Conservation (phyloP, 2,329 filamentous ascomycete species). For the Geoglossum cookeanum region DNA sequence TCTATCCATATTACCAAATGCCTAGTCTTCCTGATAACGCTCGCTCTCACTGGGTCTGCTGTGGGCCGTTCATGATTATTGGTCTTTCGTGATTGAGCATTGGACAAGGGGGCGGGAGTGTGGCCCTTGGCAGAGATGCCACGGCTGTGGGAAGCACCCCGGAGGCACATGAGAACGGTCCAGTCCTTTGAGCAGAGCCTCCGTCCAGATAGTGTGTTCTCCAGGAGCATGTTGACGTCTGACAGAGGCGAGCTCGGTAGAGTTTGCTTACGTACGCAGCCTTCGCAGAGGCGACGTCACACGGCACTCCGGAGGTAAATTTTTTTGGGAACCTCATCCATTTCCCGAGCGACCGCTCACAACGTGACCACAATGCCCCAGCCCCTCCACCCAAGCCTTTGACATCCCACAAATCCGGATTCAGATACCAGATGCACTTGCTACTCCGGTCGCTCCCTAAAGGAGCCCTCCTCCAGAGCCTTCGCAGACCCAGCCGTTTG, state of each 20-base stretch:
- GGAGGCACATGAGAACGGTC: background rate
- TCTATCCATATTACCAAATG: background rate
- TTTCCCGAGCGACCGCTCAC: background rate
- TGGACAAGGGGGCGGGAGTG: background rate
- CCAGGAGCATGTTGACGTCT: background rate
- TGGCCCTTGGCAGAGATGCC: background rate
- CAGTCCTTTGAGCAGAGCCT: background rate
- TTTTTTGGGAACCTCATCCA: background rate
- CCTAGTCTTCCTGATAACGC: background rate
- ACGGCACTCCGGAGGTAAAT: too few species aligned
- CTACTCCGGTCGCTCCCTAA: background rate
- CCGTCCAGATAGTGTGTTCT: background rate
- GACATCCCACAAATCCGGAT: background rate
- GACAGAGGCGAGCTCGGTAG: background rate
- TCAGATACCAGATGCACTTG: background rate
- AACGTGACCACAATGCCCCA: background rate
- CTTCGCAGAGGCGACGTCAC: too few species aligned
- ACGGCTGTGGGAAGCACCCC: too few species aligned
- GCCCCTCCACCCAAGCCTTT: background rate
- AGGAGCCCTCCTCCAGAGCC: background rate
- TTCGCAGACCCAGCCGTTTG: background rate
- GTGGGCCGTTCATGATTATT: background rate
- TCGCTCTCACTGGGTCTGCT: background rate
- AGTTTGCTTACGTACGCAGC: background rate
- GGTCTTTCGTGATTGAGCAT: background rate